Conservation (phyloP, 164 flowering plant species). For the Protea cynaroides region DNA sequence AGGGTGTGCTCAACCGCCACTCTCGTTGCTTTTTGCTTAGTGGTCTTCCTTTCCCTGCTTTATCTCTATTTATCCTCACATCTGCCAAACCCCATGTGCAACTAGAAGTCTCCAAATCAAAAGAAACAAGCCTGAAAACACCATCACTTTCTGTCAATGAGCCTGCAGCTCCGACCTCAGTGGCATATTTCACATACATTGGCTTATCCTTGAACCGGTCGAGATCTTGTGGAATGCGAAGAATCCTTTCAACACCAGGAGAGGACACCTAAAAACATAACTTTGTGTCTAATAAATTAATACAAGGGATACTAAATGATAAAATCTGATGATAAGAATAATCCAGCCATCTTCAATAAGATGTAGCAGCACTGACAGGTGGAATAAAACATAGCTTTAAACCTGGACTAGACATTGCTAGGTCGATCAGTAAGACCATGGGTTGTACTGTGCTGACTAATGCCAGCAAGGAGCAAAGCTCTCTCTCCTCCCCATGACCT, state of each 20-base stretch:
- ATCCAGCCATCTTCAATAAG: no score
- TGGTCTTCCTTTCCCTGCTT: constrained; percentile 91
- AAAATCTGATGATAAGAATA: neutral
- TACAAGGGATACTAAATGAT: neutral
- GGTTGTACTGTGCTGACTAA: no score
- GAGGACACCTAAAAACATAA: constrained; percentile 63
- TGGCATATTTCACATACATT: constrained; percentile 63
- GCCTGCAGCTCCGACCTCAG: constrained; percentile 25
- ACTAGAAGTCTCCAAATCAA: constrained; percentile 45
- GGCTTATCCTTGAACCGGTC: constrained; percentile 71
- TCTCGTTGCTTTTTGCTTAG: constrained; percentile 81
- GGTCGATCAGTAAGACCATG: neutral
- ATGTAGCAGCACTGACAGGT: no score
- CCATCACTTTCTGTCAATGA: constrained; percentile 57
- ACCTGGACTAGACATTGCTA: no score
- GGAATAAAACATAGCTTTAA: no score
- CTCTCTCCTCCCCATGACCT: no score
- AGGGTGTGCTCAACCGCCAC: constrained; percentile 69
- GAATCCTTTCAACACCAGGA: constrained; percentile 81
- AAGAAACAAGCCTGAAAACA: constrained; percentile 65
- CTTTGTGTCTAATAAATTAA: neutral
- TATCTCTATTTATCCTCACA: constrained; percentile 73
- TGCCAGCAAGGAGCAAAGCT: no score
- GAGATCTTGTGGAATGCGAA: constrained; percentile 66
- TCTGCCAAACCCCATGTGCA: constrained; percentile 90